Conservation (phyloP, 2,329 filamentous ascomycete genomes). For the Paraphoma sp. region DNA sequence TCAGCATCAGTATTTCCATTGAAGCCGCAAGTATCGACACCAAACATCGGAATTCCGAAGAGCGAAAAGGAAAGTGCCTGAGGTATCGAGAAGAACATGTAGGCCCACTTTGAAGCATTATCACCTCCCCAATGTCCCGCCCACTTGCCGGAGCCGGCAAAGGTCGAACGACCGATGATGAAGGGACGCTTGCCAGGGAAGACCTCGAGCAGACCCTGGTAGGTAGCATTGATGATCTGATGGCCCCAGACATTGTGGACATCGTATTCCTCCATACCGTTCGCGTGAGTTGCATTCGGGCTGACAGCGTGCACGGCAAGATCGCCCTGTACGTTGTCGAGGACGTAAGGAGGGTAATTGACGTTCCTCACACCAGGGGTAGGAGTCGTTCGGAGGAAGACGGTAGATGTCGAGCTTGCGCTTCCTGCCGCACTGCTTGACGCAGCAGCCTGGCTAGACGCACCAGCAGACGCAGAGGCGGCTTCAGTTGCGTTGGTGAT, state of each 20-base stretch:
- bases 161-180: slow-evolving; percentile 83
- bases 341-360: slow-evolving; percentile 76
- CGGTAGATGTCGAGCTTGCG: slow-evolving; percentile 36
- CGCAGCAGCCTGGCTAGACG: slow-evolving; percentile 58
- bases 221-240: slow-evolving; percentile 78
- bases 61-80: slow-evolving; percentile 78
- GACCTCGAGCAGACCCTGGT: slow-evolving; percentile 69
- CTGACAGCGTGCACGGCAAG: slow-evolving; percentile 75
- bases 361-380: slow-evolving; percentile 71
- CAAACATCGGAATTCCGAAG: slow-evolving; percentile 80
- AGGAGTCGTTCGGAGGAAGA: slow-evolving; percentile 65
- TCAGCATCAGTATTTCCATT: slow-evolving; percentile 71
- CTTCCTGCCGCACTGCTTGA: slow-evolving; percentile 34
- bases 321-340: slow-evolving; percentile 76
- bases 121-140: slow-evolving; percentile 83
- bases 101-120: slow-evolving; percentile 73
- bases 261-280: slow-evolving; percentile 79
- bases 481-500: slow-evolving; percentile 73
- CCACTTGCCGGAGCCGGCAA: slow-evolving; percentile 76
- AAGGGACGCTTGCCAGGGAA: slow-evolving; percentile 76
- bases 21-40: slow-evolving; percentile 69
- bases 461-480: slow-evolving; percentile 62
- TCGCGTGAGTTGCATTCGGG: slow-evolving; percentile 78
- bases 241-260: slow-evolving; percentile 76
- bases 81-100: slow-evolving; percentile 78